phyloP scores from a whole-genome alignment of 345 rosid genomes.

The Sonneratia caseolaris region DNA sequence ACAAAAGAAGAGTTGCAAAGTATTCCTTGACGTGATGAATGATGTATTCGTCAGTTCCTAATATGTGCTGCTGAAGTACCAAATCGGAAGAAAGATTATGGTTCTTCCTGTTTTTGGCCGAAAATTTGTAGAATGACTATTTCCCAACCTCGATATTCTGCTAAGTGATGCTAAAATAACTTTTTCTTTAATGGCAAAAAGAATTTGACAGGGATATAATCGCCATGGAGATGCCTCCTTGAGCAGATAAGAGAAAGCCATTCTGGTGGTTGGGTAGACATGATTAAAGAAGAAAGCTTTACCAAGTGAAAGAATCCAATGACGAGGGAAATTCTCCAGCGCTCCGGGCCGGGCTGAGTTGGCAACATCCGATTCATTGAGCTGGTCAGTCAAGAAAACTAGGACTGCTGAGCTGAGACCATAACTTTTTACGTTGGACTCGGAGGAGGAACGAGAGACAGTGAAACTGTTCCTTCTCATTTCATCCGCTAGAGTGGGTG shows the following conservation, averaged over 20 bases:
- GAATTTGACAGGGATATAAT: background rate
- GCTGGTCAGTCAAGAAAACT: background rate
- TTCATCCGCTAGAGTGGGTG: background rate
- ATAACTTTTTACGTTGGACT: background rate
- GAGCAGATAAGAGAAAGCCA: background rate
- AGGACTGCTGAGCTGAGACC: background rate
- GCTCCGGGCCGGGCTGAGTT: background rate
- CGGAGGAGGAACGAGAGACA: background rate
- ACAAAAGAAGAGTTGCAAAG: too few species aligned
- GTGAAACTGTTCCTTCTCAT: background rate
- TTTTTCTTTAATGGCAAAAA: background rate
- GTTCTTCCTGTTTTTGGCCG: background rate
- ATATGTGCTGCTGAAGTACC: background rate
- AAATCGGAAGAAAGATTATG: background rate
- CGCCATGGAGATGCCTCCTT: background rate
- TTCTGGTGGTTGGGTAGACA: background rate
- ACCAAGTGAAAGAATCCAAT: background rate
- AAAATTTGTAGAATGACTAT: background rate
- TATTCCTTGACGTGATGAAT: too few species aligned
- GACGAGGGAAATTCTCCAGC: background rate
- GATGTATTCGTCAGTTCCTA: background rate
- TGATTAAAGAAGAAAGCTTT: background rate
- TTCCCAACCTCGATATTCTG: background rate
- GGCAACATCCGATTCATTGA: background rate
- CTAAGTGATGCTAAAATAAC: background rate